Evolutionary conservation across 2,329 filamentous ascomycete genomes (phyloP), one percentile per base, ranked within the genome.

Genomic region (Scortechinia acanthostroma): DNA sequence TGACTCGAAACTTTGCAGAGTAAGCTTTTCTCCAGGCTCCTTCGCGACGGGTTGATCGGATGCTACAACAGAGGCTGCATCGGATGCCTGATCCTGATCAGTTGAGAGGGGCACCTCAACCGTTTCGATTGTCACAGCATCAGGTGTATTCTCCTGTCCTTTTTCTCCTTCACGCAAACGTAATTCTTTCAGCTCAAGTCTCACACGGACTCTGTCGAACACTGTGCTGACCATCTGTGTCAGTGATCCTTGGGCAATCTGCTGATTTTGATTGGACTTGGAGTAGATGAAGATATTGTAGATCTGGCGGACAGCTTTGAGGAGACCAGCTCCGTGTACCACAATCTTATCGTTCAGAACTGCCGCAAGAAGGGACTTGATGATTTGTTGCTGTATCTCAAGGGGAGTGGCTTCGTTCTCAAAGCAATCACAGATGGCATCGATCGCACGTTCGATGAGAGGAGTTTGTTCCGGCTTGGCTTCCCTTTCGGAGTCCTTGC

Each of bases 171-270:
- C 46, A 86, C 55, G 17, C 89, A 79, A 25, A 86, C 74, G 10
- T 10, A 40, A 19, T 58, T 96, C 91, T 63, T 95, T 96, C 70
- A 90, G 81, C 47, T 91, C 84, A 49, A 98, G 69, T 45, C 93
- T 77, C 1, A 79, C 78, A 68, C 93, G 94, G 51, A 98, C 91
- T 49, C 93, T 75, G 64, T 98, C 93, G 56, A 98, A 98, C 2
- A 98, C 93, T 1, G 91, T 97, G 52, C 91, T 91, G 30, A 97
- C 89, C 93, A 98, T 98, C 66, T 98, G 93, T 3, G 91, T 95
- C 57, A 98, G 70, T 3, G 93, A 96, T 2, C 93, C 93, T 62
- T 98, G 94, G 1, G 94, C 94, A 43, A 97, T 88, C 63, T 95
- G 91, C 69, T 98, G 93, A 61, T 97, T 98, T 46, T 89, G 81